Evolutionary conservation across 2,329 filamentous ascomycete genomes (phyloP), one percentile per base, ranked within the genome.

Genomic region (Neocatenulostroma microsporum): DNA sequence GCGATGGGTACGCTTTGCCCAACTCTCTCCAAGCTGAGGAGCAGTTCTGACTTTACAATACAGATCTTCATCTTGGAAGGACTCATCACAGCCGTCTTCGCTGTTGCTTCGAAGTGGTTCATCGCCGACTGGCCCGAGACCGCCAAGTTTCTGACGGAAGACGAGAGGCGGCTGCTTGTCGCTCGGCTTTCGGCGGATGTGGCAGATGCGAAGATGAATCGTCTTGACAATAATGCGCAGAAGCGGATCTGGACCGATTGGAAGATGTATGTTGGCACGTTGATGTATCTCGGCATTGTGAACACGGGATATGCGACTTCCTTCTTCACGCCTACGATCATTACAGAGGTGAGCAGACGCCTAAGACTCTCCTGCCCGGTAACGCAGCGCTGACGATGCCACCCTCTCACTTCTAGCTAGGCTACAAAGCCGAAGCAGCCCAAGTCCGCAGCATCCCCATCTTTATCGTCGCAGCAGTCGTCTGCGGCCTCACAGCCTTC

Each of bases 61-160:
- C 14, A 26, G 82, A 86, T 89, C 34, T 89, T 89, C 56, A 82
- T 87, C 40, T 63, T 85, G 3, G 57, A 59, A 45, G 54, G 57
- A 14, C 14, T 54, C 0, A 23, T 48, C 4, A 58, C 58, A 8
- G 36, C 52, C 24, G 38, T 48, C 17, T 30, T 54, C 10, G 47
- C 43, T 28, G n/a, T 51, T 6, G 27, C 38, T 12, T 32, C 45
- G 12, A 48, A 48, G 13, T 55, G 40, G 29, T 44, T 65, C 42
- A 56, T 70, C 27, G 57, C 57, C 21, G 62, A 67, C 39, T 67
- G 63, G 59, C 67, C 67, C 0, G 61, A 65, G 31, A 62, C 52
- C 2, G 61, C 67, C 2, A 59, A 52, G 3, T 74, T 70, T 44
- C 56, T 73, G n/a, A 64, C 47, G 11, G 54, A 62, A 0, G 61